These are phyloP conservation scores for Blastomyces gilchristii DNA, from an alignment of 2,329 filamentous ascomycete species.

Conservation along the genomic window DNA sequence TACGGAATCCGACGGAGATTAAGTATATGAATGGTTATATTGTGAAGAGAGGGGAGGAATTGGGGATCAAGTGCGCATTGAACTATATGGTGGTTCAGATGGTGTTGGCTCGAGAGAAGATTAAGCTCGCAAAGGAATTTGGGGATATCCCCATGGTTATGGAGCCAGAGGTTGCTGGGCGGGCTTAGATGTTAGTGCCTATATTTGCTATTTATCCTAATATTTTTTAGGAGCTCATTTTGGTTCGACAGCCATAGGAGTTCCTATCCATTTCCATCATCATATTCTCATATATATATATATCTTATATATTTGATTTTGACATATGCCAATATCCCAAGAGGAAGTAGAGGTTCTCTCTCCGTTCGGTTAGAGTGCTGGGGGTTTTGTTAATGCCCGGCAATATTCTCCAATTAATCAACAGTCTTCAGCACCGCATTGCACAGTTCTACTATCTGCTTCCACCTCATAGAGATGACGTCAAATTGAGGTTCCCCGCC, in stretches of 20 bases:
- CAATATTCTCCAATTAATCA: neutral
- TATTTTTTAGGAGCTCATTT: neutral
- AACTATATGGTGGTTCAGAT: conserved; percentile 64
- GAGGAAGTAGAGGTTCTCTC: neutral
- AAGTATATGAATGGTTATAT: conserved; percentile 87
- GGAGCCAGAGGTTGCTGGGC: neutral
- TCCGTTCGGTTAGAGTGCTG: neutral
- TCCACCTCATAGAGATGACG: conserved; percentile 29
- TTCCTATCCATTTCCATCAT: neutral
- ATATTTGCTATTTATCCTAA: neutral
- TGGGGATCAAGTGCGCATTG: conserved; percentile 60
- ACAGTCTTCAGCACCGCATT: conserved; percentile 18
- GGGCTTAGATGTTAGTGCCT: neutral
- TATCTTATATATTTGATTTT: neutral
- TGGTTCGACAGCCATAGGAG: neutral
- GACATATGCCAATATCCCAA: neutral
- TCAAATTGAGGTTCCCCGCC: conserved; percentile 19
- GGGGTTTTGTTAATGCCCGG: neutral
- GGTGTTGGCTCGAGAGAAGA: conserved; percentile 58
- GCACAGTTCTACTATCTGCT: conserved; percentile 30
- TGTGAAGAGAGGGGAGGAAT: conserved; percentile 56
- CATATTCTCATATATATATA: neutral
- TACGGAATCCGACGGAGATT: conserved; percentile 59
- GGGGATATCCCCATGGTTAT: conserved; percentile 26
- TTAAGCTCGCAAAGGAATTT: conserved; percentile 29